Evolutionary conservation across 306 rosid genomes (phyloP).

Genomic region (Crataegus laevigata): DNA sequence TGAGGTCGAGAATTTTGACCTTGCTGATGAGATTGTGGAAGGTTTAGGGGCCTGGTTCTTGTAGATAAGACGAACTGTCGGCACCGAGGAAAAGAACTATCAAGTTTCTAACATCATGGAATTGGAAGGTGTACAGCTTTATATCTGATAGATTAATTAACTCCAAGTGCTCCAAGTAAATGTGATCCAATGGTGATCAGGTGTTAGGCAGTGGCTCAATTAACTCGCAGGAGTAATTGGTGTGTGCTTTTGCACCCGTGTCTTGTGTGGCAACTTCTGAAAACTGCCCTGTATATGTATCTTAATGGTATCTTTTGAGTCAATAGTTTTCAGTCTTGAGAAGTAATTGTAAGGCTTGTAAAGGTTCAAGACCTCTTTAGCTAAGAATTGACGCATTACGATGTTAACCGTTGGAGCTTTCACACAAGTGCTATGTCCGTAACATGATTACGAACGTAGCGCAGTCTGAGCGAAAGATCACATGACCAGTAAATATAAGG

Average conservation of each 20-base stretch:
- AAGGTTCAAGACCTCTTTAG: background rate
- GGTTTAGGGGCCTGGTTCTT: constrained; percentile 25
- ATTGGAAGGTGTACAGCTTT: constrained; percentile 44
- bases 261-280: background rate
- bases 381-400: background rate
- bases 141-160: constrained; percentile 4
- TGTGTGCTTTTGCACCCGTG: background rate
- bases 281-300: background rate
- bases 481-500: background rate
- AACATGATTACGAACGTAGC: background rate
- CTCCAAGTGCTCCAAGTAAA: background rate
- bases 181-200: constrained; percentile 4
- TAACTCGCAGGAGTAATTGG: background rate
- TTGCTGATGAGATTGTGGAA: constrained; percentile 22
- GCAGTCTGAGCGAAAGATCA: background rate
- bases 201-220: background rate
- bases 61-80: constrained; percentile 39
- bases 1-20: constrained; percentile 11
- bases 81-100: background rate
- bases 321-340: constrained; percentile 5
- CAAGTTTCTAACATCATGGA: constrained; percentile 25
- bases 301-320: background rate
- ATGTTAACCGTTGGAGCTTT: background rate
- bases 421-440: background rate
- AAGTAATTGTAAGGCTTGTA: constrained; percentile 20